Evolutionary conservation across 495 filamentous ascomycete genomes (phyloP).

Genomic region (Gamarada debralockiae): DNA sequence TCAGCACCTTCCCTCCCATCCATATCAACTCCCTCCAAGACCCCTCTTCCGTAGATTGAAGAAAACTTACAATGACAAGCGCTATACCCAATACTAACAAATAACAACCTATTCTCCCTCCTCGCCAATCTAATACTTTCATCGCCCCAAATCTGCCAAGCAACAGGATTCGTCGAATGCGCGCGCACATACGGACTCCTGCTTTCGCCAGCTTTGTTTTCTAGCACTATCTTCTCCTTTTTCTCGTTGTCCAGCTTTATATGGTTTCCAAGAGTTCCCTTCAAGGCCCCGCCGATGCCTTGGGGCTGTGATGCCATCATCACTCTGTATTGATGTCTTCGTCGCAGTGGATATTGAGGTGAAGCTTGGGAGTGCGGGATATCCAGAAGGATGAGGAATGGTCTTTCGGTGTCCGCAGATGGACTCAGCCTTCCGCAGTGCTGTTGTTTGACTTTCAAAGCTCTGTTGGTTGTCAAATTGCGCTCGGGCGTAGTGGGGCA

Average conservation of each 20-base stretch:
- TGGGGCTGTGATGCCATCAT: conserved; percentile 21
- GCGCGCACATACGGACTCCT: conserved; percentile 78
- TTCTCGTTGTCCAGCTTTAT: background rate
- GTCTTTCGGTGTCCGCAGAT: too few relatives aligned
- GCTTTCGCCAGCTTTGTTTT: conserved; percentile 69
- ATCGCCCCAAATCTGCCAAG: conserved; percentile 87
- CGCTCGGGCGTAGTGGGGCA: too few relatives aligned
- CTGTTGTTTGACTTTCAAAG: too few relatives aligned
- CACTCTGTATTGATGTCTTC: background rate
- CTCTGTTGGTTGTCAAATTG: too few relatives aligned
- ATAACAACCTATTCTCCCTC: conserved; percentile 78
- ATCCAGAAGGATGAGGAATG: too few relatives aligned
- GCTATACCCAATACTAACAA: conserved; percentile 92
- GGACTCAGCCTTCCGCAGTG: too few relatives aligned
- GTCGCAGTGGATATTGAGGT: too few relatives aligned
- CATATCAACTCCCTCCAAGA: background rate
- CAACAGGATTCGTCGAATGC: conserved; percentile 81
- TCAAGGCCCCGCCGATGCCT: conserved; percentile 20
- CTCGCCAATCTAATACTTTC: conserved; percentile 73
- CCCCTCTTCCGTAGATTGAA: background rate
- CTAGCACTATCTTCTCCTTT: conserved; percentile 12
- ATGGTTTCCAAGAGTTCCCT: background rate
- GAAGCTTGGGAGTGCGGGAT: too few relatives aligned
- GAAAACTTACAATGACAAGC: conserved; percentile 83
- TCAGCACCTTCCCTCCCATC: conserved; percentile 2